Conservation (phyloP, 495 filamentous ascomycete genomes). For the Neurospora terricola region DNA sequence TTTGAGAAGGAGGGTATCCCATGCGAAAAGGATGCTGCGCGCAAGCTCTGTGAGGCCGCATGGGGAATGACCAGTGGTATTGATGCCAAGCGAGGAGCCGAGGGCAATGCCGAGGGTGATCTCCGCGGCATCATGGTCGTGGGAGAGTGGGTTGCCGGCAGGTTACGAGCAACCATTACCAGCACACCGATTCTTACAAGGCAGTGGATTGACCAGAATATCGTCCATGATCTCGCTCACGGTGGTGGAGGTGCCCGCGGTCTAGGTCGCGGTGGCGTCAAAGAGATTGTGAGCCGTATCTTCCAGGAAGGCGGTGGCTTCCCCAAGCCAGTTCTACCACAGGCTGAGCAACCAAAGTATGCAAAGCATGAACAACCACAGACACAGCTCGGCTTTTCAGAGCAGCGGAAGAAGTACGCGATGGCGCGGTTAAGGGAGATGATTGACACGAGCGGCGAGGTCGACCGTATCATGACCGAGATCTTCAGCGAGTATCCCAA, state of each 20-base stretch:
- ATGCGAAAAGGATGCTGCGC: conserved; percentile 76
- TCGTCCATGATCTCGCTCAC: conserved; percentile 58
- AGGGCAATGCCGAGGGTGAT: conserved; percentile 72
- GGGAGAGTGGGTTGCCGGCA: conserved; percentile 86
- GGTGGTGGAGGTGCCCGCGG: conserved; percentile 70
- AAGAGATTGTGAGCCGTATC: conserved; percentile 74
- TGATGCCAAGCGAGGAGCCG: conserved; percentile 42
- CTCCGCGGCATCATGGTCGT: conserved; percentile 88
- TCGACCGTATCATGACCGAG: conserved; percentile 72
- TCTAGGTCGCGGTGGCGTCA: conserved; percentile 64
- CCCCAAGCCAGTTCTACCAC: conserved; percentile 40
- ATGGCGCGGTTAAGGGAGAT: conserved; percentile 77
- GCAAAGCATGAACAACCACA: conserved; percentile 35
- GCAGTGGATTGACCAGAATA: conserved; percentile 73
- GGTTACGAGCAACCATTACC: conserved; percentile 48
- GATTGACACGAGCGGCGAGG: conserved; percentile 80
- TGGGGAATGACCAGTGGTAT: conserved; percentile 72
- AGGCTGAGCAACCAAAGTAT: conserved; percentile 16
- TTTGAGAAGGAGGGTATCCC: conserved; percentile 80
- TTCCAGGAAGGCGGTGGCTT: conserved; percentile 85
- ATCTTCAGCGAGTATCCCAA: conserved; percentile 75
- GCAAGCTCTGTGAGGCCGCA: conserved; percentile 81
- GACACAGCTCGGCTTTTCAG: conserved; percentile 53
- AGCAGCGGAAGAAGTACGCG: conserved; percentile 64
- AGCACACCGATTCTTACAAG: conserved; percentile 49